phyloP scores from a whole-genome alignment of 371 early-diverging fungal genomes.

The Lichtheimia corymbifera region DNA sequence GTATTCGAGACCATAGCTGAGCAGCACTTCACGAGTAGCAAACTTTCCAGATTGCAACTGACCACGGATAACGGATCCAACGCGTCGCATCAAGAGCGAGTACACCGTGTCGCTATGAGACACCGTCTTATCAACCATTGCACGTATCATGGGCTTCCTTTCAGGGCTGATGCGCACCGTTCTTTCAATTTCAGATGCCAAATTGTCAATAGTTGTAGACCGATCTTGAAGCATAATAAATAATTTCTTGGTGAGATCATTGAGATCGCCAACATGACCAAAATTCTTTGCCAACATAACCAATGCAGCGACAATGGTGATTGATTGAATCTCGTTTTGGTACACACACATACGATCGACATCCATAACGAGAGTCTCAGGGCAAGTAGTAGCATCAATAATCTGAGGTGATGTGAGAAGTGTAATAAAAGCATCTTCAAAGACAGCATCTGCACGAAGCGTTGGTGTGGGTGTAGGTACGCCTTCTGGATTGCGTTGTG shows the following conservation, averaged over 20 bases:
- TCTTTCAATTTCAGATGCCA: slow-evolving; percentile 45
- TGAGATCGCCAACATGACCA: slow-evolving; percentile 16
- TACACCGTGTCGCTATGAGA: slow-evolving; percentile 71
- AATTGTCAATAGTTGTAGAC: slow-evolving; percentile 51
- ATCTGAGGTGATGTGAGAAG: slow-evolving; percentile 45
- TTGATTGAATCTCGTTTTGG: slow-evolving; percentile 69
- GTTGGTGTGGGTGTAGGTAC: slow-evolving; percentile 34
- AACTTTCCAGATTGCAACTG: slow-evolving; percentile 58
- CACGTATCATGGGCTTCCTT: slow-evolving; percentile 49
- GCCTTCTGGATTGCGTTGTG: slow-evolving; percentile 66
- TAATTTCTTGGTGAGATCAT: slow-evolving; percentile 48
- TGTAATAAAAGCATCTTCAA: slow-evolving; percentile 65
- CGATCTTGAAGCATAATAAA: slow-evolving; percentile 57
- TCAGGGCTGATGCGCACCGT: slow-evolving; percentile 28
- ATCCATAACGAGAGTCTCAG: slow-evolving; percentile 76
- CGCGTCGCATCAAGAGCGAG: slow-evolving; percentile 61
- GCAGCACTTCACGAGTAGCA: slow-evolving; percentile 43
- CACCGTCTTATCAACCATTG: slow-evolving; percentile 76
- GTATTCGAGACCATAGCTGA: slow-evolving; percentile 63
- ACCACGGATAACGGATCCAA: slow-evolving; percentile 51
- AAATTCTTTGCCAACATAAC: slow-evolving; percentile 71
- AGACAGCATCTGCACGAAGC: slow-evolving; percentile 25
- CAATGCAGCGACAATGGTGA: slow-evolving; percentile 68
- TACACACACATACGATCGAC: slow-evolving; percentile 56
- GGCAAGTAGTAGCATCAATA: slow-evolving; percentile 28